Conservation (phyloP, 345 rosid species). For the Populus simonii region DNA sequence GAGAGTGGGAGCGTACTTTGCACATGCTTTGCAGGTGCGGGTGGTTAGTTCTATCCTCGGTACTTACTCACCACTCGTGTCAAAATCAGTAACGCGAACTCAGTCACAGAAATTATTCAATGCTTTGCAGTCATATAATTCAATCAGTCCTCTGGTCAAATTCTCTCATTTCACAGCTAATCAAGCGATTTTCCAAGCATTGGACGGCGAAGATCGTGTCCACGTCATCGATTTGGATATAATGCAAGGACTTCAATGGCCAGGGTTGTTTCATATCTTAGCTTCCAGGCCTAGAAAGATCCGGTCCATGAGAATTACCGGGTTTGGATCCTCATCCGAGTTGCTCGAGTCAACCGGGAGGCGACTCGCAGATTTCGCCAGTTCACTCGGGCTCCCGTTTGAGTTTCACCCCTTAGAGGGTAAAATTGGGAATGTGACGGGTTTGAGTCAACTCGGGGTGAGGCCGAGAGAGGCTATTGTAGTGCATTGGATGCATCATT, state of each 20-base stretch:
- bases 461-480: conserved; percentile 66
- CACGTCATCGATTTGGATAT: conserved; percentile 92
- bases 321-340: conserved; percentile 77
- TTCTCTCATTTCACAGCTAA: conserved; percentile 98
- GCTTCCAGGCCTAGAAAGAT: conserved; percentile 74
- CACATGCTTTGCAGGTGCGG: conserved; percentile 77
- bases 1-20: conserved; percentile 86
- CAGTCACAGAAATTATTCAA: conserved; percentile 71
- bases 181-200: conserved; percentile 84
- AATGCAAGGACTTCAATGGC: conserved; percentile 99
- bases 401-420: conserved; percentile 80
- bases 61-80: conserved; percentile 43
- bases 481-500: conserved; percentile 98
- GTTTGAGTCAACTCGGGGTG: conserved; percentile 54
- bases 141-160: conserved; percentile 69
- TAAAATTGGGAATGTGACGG: conserved; percentile 60
- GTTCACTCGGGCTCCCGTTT: conserved; percentile 69
- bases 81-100: conserved; percentile 39
- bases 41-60: conserved; percentile 74
- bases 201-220: conserved; percentile 74
- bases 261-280: conserved; percentile 92
- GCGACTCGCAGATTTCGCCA: conserved; percentile 80
- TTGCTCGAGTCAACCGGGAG: conserved; percentile 82
- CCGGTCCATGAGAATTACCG: conserved; percentile 76
- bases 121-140: conserved; percentile 80